phyloP scores from a whole-genome alignment of 1,284 basidiomycete genomes.

The Neolentinus lepideus region DNA sequence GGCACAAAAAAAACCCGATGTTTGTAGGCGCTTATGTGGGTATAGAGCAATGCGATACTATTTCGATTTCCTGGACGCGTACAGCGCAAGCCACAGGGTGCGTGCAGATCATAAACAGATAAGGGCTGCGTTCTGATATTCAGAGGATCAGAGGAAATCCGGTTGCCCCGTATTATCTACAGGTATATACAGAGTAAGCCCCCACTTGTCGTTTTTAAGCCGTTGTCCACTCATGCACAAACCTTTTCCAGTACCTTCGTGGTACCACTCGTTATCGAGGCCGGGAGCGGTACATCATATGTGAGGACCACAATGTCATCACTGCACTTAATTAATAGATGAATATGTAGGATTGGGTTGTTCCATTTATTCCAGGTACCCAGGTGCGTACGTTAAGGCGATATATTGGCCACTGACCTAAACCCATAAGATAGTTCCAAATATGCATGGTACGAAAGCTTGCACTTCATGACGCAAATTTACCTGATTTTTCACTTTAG shows the following conservation, averaged over 20 bases:
- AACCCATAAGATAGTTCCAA: constrained; percentile 36
- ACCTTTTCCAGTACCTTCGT: constrained; percentile 31
- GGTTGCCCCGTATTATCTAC: constrained; percentile 47
- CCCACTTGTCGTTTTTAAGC: too few relatives aligned
- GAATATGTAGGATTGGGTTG: constrained; percentile 42
- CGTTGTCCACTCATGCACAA: not conserved
- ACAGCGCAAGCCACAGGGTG: constrained; percentile 36
- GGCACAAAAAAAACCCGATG: constrained; percentile 4
- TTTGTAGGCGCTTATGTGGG: constrained; percentile 1
- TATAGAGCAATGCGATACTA: constrained; percentile 47
- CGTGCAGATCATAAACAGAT: constrained; percentile 9
- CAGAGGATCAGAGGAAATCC: constrained; percentile 42
- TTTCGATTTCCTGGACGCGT: constrained; percentile 43
- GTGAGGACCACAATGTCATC: constrained; percentile 24
- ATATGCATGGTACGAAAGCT: constrained; percentile 60
- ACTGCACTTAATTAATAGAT: not conserved
- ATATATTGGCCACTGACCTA: constrained; percentile 3
- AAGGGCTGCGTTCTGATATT: constrained; percentile 1
- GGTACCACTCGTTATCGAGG: constrained; percentile 44
- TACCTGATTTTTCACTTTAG: constrained; percentile 20
- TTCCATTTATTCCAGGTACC: constrained; percentile 52
- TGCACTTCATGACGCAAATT: too few relatives aligned
- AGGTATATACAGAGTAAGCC: constrained; percentile 50
- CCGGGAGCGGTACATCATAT: constrained; percentile 37
- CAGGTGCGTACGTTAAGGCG: constrained; percentile 22